Base-by-base conservation (phyloP, 140 eudicot genomes). In the Oenanthe javanica region DNA sequence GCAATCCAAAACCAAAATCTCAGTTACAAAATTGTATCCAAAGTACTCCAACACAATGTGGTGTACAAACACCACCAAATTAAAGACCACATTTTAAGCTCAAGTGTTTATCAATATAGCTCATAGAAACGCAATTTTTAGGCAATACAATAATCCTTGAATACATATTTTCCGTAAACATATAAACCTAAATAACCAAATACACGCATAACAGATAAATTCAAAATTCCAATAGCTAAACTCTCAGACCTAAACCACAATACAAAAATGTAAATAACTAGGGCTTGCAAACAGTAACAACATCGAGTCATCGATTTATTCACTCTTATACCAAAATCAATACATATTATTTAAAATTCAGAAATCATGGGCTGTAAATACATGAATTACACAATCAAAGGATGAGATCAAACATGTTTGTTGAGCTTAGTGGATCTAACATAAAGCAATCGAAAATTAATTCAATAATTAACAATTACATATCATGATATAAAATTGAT, bases 391-490 rank as follows among this genome's bases (percentile, higher is more conserved):
- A 74, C n/a, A 48, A 8, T 18, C 31, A 45, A 19, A 8, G n/a
- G 43, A 74, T 74, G 77, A 72, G 9, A 74, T 74, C 46, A 75
- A 48, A 47, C 78, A 75, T 66, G 61, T 2, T 47, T 23, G 78
- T 21, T 43, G 19, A n/a, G 59, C 78, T 73, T 1, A 19, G 50
- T 27, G 59, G 78, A 75, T 75, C 78, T 75, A 45, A 75, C 6
- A n/a, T 11, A 45, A 75, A 48, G 23, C 15, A n/a, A 16, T 48
- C 36, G 25, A 25, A 18, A 75, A 31, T 12, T 46, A 47, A 47
- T 19, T 23, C 4, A 12, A 48, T 23, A 23, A 6, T 46, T 1
- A 47, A 72, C 0, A 42, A 43, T 47, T 9, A 1, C 3, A 48
- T 11, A 66, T 13, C 6, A 64, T 25, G 11, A 18, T 23, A 25